Evolutionary conservation across 73 alveolate species (phyloP), one percentile per base, ranked within the genome.

Genomic region (Paramecium sonneborni): DNA sequence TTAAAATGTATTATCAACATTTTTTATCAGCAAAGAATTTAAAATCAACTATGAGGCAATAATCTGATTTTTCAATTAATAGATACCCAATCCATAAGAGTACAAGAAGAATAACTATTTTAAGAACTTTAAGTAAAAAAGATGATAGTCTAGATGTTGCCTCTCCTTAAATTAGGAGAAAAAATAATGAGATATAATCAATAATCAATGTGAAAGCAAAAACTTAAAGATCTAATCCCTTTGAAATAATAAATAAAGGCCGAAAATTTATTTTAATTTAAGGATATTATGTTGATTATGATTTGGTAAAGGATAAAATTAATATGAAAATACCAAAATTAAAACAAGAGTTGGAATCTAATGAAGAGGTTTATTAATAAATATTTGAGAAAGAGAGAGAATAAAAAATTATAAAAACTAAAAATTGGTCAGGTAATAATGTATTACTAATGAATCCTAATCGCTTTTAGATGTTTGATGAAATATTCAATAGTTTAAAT

Each of bases 381-480:
- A 23, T 69, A 0, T 26, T 30, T 3, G 1, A 30, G 21, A 28
- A 7, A 30, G 85, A 69, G 12, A 26, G 34, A 28, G 28, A 26
- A 1, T 9, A 69, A 30, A 28, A 69, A 12, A 32, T 26, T 24
- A 23, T 69, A 1, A 69, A 23, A 69, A 30, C 85, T 5, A 69
- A 69, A 69, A 69, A 28, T 38, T 69, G 52, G 44, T 69, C 85
- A 9, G 85, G 85, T 7, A 69, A 69, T 26, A 34, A 69, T 69
- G 85, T 69, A 24, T 24, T 57, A 10, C 1, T 7, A 69, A 26
- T 32, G 20, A 28, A 69, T 24, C 24, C 85, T 24, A 8, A 10
- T 28, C 7, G 28, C 0, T 43, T 43, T 43, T 43, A 43, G 56
- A 43, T 7, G n/a, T 43, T 57, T 57, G 37, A 68, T 8, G 85